Percentiles rank a stretch among this genome's conserved stretches.
These are phyloP conservation scores for Pseudocercospora vitis DNA, from an alignment of 2,329 filamentous ascomycete species.

Conservation along the genomic window DNA sequence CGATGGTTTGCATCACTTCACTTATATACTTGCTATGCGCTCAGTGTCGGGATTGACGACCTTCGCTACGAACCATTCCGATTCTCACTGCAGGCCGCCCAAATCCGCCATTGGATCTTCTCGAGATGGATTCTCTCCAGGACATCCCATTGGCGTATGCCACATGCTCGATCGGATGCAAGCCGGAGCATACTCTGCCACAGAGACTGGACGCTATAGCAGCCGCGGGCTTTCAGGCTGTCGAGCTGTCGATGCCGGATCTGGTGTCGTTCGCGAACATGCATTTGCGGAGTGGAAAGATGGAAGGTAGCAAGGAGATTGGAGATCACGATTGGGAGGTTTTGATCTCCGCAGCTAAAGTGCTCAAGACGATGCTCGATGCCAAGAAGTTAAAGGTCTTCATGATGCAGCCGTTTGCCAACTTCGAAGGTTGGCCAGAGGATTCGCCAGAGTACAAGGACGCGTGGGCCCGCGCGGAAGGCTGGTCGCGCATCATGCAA, in stretches of 20 bases:
- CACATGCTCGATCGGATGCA: constrained; percentile 56
- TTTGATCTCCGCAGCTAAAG: constrained; percentile 55
- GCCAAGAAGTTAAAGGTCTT: constrained; percentile 60
- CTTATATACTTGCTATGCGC: not conserved
- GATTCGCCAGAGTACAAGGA: constrained; percentile 59
- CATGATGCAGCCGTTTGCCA: constrained; percentile 73
- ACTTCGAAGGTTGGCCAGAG: constrained; percentile 72
- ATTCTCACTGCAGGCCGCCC: not conserved
- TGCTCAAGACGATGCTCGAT: constrained; percentile 57
- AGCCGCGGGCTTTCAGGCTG: constrained; percentile 64
- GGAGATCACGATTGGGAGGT: constrained; percentile 59
- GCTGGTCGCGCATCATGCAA: constrained; percentile 72
- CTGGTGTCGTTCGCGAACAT: constrained; percentile 62
- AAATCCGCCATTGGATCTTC: not conserved
- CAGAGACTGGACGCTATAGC: constrained; percentile 63
- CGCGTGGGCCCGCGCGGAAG: constrained; percentile 61
- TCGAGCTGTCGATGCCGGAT: constrained; percentile 75
- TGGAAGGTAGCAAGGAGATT: constrained; percentile 41
- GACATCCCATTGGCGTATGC: constrained; percentile 56
- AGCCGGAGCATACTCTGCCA: constrained; percentile 54
- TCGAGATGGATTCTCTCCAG: constrained; percentile 25
- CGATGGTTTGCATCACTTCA: not conserved
- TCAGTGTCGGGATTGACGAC: not conserved
- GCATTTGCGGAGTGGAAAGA: constrained; percentile 44
- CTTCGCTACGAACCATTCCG: not conserved